These are phyloP conservation scores for Tilletia indica DNA, from an alignment of 1,284 basidiomycete genomes.

Conservation along the genomic window DNA sequence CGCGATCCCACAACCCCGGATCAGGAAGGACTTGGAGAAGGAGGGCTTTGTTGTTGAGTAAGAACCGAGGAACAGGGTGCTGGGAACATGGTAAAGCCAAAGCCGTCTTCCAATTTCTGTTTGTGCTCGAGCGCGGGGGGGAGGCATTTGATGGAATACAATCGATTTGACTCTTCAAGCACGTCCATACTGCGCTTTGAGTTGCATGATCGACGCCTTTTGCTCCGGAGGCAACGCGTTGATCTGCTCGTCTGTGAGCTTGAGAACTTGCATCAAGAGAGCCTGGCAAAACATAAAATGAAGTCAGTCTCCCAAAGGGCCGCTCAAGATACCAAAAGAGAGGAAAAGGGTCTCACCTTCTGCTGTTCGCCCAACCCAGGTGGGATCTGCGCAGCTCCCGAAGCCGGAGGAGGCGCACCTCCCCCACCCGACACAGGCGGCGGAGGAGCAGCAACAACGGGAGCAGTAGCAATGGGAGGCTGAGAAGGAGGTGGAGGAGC, in stretches of 20 bases:
- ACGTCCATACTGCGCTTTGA: conserved; percentile 53
- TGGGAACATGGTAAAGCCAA: no score
- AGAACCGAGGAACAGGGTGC: no score
- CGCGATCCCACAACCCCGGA: no score
- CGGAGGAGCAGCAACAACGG: not conserved
- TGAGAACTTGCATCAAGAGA: conserved; percentile 69
- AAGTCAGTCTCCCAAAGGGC: not conserved
- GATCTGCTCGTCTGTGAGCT: conserved; percentile 82
- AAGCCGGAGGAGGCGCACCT: not conserved
- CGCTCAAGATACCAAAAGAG: not conserved
- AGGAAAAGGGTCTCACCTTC: not conserved
- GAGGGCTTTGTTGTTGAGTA: no score
- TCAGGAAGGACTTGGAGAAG: no score
- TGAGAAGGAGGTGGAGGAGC: conserved; percentile 43
- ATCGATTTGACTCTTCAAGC: not conserved
- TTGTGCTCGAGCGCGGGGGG: no score
- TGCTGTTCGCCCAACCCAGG: conserved; percentile 1
- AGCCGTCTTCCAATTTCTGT: no score
- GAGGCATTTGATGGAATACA: no score
- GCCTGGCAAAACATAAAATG: conserved; percentile 20
- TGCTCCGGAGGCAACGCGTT: conserved; percentile 77
- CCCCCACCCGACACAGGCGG: not conserved
- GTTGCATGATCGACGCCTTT: conserved; percentile 75
- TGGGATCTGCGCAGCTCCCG: not conserved
- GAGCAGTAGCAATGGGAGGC: conserved; percentile 9